Percentiles rank a stretch among this genome's conserved stretches.
Evolutionary conservation across 2,329 filamentous ascomycete genomes (phyloP).

Genomic region (Zasmidium cellare): DNA sequence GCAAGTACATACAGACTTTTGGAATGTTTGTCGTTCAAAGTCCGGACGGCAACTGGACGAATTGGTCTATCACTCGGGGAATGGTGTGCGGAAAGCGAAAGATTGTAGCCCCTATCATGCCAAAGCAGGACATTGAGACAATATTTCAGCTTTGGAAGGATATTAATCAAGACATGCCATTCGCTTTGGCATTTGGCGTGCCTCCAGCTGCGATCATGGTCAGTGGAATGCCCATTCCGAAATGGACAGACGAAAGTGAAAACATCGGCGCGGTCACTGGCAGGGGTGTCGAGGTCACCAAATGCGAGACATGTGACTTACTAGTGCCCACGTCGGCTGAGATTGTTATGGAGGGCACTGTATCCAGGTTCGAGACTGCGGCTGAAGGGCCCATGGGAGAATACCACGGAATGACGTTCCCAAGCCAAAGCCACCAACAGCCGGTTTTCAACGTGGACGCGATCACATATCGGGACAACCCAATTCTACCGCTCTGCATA

Average conservation of each 20-base stretch:
- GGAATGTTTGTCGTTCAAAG: slow-evolving; percentile 51
- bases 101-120: slow-evolving; percentile 44
- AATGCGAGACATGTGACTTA: slow-evolving; percentile 53
- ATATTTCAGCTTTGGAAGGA: slow-evolving; percentile 50
- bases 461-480: slow-evolving; percentile 51
- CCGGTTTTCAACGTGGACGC: slow-evolving; percentile 47
- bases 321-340: slow-evolving; percentile 52
- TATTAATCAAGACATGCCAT: slow-evolving; percentile 49
- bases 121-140: slow-evolving; percentile 50
- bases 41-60: slow-evolving; percentile 50
- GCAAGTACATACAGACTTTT: slow-evolving; percentile 53
- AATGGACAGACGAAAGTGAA: slow-evolving; percentile 26
- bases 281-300: slow-evolving; percentile 48
- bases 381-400: slow-evolving; percentile 7
- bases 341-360: slow-evolving; percentile 53
- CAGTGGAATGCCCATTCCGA: no score
- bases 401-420: slow-evolving; percentile 33
- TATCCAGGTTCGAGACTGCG: slow-evolving; percentile 35
- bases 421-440: slow-evolving; percentile 40
- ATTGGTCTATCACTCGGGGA: slow-evolving; percentile 48
- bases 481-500: slow-evolving; percentile 50
- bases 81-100: slow-evolving; percentile 50
- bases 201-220: no score
- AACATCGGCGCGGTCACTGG: slow-evolving; percentile 52
- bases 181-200: slow-evolving; percentile 37